These are phyloP conservation scores for Actinidia chinensis DNA, from an alignment of 179 eudicot genomes.

Conservation along the genomic window DNA sequence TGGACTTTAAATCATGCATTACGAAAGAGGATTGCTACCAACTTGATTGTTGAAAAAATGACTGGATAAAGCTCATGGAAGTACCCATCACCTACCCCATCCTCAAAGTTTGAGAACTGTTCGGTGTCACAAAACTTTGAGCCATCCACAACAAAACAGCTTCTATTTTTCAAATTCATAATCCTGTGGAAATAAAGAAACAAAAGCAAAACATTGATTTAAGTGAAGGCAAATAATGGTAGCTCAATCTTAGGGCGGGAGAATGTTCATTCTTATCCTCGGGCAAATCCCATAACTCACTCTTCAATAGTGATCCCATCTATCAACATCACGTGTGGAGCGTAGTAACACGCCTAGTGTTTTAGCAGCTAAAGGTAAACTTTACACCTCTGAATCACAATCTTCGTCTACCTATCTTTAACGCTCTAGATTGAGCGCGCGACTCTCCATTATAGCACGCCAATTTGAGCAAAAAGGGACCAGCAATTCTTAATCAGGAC, in stretches of 20 bases:
- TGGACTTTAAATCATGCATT: too few relatives aligned
- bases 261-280: constrained; percentile 4
- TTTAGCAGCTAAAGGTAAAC: constrained; percentile 32
- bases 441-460: too few relatives aligned
- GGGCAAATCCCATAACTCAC: constrained; percentile 34
- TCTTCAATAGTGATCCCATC: constrained; percentile 21
- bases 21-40: too few relatives aligned
- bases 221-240: constrained; percentile 24
- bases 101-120: too few relatives aligned
- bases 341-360: constrained; percentile 19
- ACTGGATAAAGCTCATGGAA: too few relatives aligned
- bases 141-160: constrained; percentile 34
- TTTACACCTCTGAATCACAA: constrained; percentile 32
- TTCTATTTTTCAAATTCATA: constrained; percentile 24
- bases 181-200: constrained; percentile 26
- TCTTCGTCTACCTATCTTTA: too few relatives aligned
- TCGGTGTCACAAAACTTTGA: too few relatives aligned
- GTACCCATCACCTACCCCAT: too few relatives aligned
- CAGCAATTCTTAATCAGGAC: constrained; percentile 25
- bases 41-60: too few relatives aligned
- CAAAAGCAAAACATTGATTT: constrained; percentile 28
- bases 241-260: constrained; percentile 23
- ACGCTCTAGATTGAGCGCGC: too few relatives aligned
- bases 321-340: constrained; percentile 12
- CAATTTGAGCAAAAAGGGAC: too few relatives aligned